Evolutionary conservation across 2,329 filamentous ascomycete species (phyloP).

Genomic region (Botrytis medusae): DNA sequence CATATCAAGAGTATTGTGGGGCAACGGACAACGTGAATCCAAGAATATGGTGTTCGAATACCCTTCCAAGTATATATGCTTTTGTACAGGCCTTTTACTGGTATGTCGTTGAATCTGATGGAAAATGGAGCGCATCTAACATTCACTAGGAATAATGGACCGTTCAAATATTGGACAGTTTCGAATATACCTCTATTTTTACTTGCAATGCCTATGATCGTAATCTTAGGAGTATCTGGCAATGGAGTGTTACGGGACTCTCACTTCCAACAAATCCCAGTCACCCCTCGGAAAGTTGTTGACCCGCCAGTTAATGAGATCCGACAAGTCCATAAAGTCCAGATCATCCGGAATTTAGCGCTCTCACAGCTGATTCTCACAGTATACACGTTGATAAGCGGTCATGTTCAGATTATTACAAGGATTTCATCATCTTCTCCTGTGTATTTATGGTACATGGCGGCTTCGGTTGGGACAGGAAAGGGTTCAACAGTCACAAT

Average conservation of each 20-base stretch:
- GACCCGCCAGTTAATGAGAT: background rate
- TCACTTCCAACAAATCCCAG: background rate
- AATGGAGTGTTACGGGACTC: conserved; percentile 42
- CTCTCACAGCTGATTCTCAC: conserved; percentile 72
- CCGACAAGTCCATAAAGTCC: conserved; percentile 6
- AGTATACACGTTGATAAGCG: conserved; percentile 69
- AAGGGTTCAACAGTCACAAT: conserved; percentile 19
- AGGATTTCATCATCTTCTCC: conserved; percentile 86
- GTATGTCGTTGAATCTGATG: conserved; percentile 51
- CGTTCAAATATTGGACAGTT: conserved; percentile 85
- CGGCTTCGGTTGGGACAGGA: conserved; percentile 38
- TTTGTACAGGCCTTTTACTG: conserved; percentile 92
- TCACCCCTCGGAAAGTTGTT: background rate
- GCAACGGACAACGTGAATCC: conserved; percentile 33
- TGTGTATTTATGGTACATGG: conserved; percentile 84
- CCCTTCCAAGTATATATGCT: conserved; percentile 83
- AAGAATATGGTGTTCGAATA: conserved; percentile 72
- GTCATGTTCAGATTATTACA: conserved; percentile 93
- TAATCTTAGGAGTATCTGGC: conserved; percentile 64
- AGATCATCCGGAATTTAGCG: conserved; percentile 53
- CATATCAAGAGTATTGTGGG: conserved; percentile 70
- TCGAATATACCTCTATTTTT: conserved; percentile 86
- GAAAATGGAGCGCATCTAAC: conserved; percentile 2
- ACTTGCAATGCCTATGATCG: conserved; percentile 75
- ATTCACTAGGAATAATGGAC: conserved; percentile 72